Base-by-base conservation (phyloP, 2,329 filamentous ascomycete species). In the Colletotrichum tofieldiae region DNA sequence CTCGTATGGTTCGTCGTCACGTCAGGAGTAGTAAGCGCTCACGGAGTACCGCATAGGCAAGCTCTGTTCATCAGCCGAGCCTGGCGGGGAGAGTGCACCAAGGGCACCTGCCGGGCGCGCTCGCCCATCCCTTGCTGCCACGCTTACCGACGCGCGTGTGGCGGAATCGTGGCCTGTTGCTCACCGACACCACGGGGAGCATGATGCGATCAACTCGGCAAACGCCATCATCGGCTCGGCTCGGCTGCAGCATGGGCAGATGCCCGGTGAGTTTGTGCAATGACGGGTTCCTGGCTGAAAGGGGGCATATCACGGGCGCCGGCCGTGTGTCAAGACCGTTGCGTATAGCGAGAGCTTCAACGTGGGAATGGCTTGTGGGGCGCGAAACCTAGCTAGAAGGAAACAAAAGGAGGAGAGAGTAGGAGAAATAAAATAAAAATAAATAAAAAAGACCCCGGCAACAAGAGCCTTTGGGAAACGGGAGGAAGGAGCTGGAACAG, bases 81-180 rank as follows among this genome's bases (percentile, higher is more conserved):
- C 58, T 11, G 39, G 65, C 11, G 6, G 41, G 8, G 11, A 58
- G 45, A 16, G 29, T 20, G 43, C 2, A 43, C 6, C 6, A 18
- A 18, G 51, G 29, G 23, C 29, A 20, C 51, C 51, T 35, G 47
- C 18, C 49, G 39, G 58, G 32, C 65, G 51, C 41, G 5, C 20
- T 65, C 47, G 47, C 67, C 55, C 49, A 67, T 71, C 54, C 47
- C 63, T 47, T 67, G 49, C 43, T 43, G 32, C 51, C 51, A 65
- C 51, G 62, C 56, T 45, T 37, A 39, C 60, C 14, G 20, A 43
- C 49, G 39, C 60, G 45, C 37, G 52, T 54, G 26, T n/a, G 54
- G 49, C 43, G 32, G 52, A 11, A 32, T 35, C n/a, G 18, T 18
- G 41, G 8, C 12, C 55, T 3, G 37, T 2, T 39, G 45, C 26